phyloP scores from a whole-genome alignment of 163 green algal species.

The Chlamydomonas reinhardtii region DNA sequence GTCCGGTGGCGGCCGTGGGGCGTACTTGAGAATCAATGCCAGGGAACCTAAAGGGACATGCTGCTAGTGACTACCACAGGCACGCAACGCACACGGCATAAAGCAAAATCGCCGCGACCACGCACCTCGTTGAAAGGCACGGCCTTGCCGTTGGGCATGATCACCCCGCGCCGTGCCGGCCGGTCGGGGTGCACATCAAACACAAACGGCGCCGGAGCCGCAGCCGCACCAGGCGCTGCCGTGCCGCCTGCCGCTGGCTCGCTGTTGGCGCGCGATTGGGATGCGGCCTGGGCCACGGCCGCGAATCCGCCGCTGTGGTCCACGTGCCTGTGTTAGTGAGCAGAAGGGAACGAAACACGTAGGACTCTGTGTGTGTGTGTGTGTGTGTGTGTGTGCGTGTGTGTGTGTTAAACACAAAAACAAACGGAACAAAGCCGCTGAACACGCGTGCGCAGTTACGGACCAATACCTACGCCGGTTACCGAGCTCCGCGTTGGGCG shows the following conservation, averaged over 20 bases:
- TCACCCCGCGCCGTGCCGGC: slow-evolving; percentile 42
- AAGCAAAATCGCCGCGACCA: no score
- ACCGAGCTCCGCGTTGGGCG: no score
- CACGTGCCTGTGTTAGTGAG: background rate
- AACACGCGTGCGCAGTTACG: no score
- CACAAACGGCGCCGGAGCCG: slow-evolving; percentile 12
- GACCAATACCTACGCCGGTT: no score
- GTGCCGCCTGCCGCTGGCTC: no score
- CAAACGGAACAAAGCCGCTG: no score
- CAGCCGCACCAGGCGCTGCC: background rate
- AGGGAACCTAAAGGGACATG: no score
- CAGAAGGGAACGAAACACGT: background rate
- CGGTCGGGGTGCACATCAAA: slow-evolving; percentile 61
- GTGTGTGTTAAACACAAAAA: no score
- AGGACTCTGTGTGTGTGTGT: background rate
- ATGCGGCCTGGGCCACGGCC: slow-evolving; percentile 1
- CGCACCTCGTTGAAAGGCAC: slow-evolving; percentile 56
- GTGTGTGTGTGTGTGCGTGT: background rate
- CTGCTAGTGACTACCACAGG: no score
- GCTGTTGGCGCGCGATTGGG: background rate
- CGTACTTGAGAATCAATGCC: no score
- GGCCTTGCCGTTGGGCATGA: slow-evolving; percentile 2
- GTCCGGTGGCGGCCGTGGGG: no score
- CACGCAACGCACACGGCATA: no score
- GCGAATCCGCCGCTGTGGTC: slow-evolving; percentile 28